Percentiles rank a stretch among this genome's conserved stretches.
phyloP scores from a whole-genome alignment of 495 filamentous ascomycete genomes.

The Sordaria brevicollis region DNA sequence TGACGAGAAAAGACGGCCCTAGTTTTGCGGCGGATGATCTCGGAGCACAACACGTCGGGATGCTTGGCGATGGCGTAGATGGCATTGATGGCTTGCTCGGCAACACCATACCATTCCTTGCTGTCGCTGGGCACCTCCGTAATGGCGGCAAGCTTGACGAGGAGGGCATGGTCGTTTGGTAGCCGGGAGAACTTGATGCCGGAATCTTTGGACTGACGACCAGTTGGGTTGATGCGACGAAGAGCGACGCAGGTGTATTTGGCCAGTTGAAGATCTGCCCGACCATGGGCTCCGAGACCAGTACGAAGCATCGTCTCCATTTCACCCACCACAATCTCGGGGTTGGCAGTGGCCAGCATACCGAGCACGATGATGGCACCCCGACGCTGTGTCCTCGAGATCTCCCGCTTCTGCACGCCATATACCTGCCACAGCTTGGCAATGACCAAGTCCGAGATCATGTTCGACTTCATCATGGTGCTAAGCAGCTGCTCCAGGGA shows the following conservation, averaged over 20 bases:
- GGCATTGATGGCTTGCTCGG: constrained; percentile 91
- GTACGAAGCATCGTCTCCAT: constrained; percentile 89
- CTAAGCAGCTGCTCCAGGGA: constrained; percentile 88
- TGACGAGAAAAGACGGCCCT: constrained; percentile 57
- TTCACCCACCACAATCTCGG: constrained; percentile 85
- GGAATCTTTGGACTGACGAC: constrained; percentile 65
- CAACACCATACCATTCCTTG: constrained; percentile 96
- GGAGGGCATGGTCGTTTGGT: constrained; percentile 81
- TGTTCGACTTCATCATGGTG: constrained; percentile 92
- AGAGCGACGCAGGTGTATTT: constrained; percentile 93
- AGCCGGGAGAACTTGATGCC: constrained; percentile 61
- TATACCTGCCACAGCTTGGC: constrained; percentile 97
- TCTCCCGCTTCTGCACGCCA: constrained; percentile 83
- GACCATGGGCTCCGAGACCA: constrained; percentile 71
- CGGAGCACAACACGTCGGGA: constrained; percentile 86
- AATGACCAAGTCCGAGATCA: constrained; percentile 77
- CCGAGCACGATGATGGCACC: constrained; percentile 94
- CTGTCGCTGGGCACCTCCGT: constrained; percentile 74
- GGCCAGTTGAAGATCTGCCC: constrained; percentile 74
- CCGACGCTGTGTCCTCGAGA: constrained; percentile 81
- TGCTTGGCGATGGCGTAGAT: constrained; percentile 94
- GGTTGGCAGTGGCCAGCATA: constrained; percentile 89
- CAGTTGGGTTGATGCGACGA: constrained; percentile 75
- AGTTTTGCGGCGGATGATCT: constrained; percentile 81
- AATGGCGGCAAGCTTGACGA: constrained; percentile 70